Evolutionary conservation across 2,329 filamentous ascomycete species (phyloP).

Genomic region (Westerdykella aurantiaca): DNA sequence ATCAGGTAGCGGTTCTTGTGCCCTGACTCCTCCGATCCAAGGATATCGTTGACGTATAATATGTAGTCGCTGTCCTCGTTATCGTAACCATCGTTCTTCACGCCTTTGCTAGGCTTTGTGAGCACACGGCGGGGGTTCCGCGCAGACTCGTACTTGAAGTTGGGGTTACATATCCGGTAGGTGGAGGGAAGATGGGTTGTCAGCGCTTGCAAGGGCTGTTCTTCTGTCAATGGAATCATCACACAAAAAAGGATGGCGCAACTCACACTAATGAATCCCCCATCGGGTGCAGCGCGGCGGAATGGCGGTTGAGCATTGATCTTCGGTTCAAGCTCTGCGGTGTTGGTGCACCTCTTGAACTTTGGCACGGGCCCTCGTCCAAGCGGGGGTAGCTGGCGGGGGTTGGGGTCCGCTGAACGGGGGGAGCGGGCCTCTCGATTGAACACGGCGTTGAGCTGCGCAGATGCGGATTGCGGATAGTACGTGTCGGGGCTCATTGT

Average conservation of each 20-base stretch:
- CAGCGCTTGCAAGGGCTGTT: conserved; percentile 84
- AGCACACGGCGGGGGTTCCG: conserved; percentile 91
- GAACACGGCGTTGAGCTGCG: conserved; percentile 64
- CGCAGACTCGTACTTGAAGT: conserved; percentile 98
- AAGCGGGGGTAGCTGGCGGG: conserved; percentile 41
- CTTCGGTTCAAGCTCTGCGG: conserved; percentile 71
- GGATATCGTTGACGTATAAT: conserved; percentile 96
- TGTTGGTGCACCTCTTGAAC: conserved; percentile 70
- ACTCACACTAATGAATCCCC: conserved; percentile 92
- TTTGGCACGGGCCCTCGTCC: conserved; percentile 71
- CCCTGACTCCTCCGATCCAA: conserved; percentile 94
- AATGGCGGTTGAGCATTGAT: conserved; percentile 86
- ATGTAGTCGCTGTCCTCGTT: conserved; percentile 99
- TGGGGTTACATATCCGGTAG: conserved; percentile 96
- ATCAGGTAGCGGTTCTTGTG: conserved; percentile 99
- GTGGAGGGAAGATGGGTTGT: conserved; percentile 90
- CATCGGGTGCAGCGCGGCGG: conserved; percentile 88
- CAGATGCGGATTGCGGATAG: conserved; percentile 65
- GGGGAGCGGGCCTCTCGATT: conserved; percentile 49
- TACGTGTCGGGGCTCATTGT: conserved; percentile 63
- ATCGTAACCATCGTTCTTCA: conserved; percentile 97
- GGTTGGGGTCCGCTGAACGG: conserved; percentile 41
- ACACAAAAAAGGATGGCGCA: not conserved
- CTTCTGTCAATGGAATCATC: not conserved
- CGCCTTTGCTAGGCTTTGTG: conserved; percentile 96